Evolutionary conservation across 2,329 filamentous ascomycete genomes (phyloP).

Genomic region (Trichoderma simmonsii): DNA sequence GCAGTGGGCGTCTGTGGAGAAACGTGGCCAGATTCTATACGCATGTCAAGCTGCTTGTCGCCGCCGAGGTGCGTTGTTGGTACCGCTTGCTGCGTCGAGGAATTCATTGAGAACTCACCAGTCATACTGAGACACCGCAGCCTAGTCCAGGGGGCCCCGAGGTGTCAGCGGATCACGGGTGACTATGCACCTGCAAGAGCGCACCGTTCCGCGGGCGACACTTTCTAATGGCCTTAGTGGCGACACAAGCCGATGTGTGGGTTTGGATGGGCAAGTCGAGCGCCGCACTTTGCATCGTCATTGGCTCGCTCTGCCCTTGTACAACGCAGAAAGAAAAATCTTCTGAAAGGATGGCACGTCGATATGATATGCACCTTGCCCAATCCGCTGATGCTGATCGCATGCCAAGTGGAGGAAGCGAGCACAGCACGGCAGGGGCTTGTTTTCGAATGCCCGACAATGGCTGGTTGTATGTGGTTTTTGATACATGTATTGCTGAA

Average conservation of each 20-base stretch:
- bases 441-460: not conserved
- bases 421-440: not conserved
- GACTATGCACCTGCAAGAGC: constrained; percentile 36
- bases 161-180: constrained; percentile 32
- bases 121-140: constrained; percentile 6
- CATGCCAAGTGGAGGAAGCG: not conserved
- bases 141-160: constrained; percentile 17
- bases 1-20: constrained; percentile 20
- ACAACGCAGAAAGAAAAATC: not conserved
- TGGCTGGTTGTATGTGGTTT: not conserved
- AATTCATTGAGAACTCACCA: not conserved
- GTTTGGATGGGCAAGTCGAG: not conserved
- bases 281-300: not conserved
- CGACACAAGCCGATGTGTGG: constrained; percentile 15
- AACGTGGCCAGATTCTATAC: constrained; percentile 32
- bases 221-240: constrained; percentile 17
- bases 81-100: not conserved
- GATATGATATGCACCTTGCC: not conserved
- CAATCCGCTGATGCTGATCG: not conserved
- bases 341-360: not conserved
- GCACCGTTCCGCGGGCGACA: constrained; percentile 32
- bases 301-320: not conserved
- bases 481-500: not conserved
- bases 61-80: not conserved
- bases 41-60: constrained; percentile 14